Conservation (phyloP, 2,329 filamentous ascomycete genomes). For the Chaetomiaceae sp. region DNA sequence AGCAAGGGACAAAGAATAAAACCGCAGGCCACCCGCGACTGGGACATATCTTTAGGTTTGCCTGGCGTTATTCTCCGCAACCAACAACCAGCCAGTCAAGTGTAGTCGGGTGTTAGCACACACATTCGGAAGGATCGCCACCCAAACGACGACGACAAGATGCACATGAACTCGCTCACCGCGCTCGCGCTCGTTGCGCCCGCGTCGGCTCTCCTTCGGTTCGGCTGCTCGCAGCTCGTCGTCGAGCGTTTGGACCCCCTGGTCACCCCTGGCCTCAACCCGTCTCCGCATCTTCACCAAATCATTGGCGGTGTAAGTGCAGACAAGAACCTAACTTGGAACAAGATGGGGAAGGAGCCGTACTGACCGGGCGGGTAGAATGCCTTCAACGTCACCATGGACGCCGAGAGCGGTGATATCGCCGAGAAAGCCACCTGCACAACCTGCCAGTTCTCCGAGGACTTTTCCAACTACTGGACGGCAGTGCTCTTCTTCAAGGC, state of each 20-base stretch:
- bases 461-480: conserved; percentile 31
- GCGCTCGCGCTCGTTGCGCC: conserved; percentile 22
- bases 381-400: conserved; percentile 40
- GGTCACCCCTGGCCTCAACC: conserved; percentile 23
- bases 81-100: too few species aligned
- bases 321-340: rapidly evolving
- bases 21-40: background rate
- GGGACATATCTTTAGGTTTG: background rate
- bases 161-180: conserved; percentile 20
- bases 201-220: conserved; percentile 23
- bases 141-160: conserved; percentile 14
- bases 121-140: too few species aligned
- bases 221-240: conserved; percentile 26
- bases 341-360: too few species aligned
- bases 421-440: conserved; percentile 30
- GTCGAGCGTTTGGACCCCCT: conserved; percentile 24
- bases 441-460: conserved; percentile 30
- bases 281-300: conserved; percentile 27
- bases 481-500: conserved; percentile 26
- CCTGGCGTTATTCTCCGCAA: too few species aligned
- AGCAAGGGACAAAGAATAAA: background rate
- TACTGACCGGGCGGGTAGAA: conserved; percentile 23
- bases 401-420: conserved; percentile 26
- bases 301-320: conserved; percentile 25
- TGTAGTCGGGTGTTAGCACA: too few species aligned